These are phyloP conservation scores for Phytophthora fragariae DNA, from an alignment of 352 stramenopile genomes.

Conservation along the genomic window DNA sequence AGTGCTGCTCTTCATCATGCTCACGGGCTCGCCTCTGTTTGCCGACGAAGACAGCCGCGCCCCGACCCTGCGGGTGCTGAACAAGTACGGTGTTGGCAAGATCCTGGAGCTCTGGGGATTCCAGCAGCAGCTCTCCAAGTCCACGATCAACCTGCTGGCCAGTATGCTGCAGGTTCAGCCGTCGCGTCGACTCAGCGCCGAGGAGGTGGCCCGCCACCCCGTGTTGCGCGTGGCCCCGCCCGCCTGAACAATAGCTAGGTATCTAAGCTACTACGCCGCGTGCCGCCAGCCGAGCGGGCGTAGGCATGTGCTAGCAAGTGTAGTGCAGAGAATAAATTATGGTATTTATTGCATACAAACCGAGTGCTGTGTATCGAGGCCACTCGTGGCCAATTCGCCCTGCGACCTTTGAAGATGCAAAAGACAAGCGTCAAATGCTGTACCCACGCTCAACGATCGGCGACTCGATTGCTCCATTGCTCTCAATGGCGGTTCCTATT, in stretches of 20 bases:
- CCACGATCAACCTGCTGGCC: slow-evolving; percentile 50
- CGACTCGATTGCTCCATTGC: background rate
- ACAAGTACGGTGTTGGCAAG: slow-evolving; percentile 58
- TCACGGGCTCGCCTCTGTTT: slow-evolving; percentile 64
- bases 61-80: slow-evolving; percentile 55
- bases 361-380: background rate
- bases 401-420: slow-evolving; percentile 3
- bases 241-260: slow-evolving; percentile 20
- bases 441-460: background rate
- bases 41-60: slow-evolving; percentile 45
- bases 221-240: slow-evolving; percentile 16
- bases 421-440: slow-evolving; percentile 7
- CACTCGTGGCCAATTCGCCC: background rate
- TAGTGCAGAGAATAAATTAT: slow-evolving; percentile 40
- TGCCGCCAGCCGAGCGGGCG: background rate
- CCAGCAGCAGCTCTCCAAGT: slow-evolving; percentile 39
- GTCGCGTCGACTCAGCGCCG: slow-evolving; percentile 39
- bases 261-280: slow-evolving; percentile 18
- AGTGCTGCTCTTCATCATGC: slow-evolving; percentile 75
- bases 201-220: slow-evolving; percentile 43
- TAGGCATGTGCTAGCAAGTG: slow-evolving; percentile 29
- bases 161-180: slow-evolving; percentile 62
- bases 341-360: slow-evolving; percentile 32
- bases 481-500: background rate
- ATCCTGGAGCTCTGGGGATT: slow-evolving; percentile 69